Conservation (phyloP, 2,329 filamentous ascomycete species). For the Paramyrothecium sp. region DNA sequence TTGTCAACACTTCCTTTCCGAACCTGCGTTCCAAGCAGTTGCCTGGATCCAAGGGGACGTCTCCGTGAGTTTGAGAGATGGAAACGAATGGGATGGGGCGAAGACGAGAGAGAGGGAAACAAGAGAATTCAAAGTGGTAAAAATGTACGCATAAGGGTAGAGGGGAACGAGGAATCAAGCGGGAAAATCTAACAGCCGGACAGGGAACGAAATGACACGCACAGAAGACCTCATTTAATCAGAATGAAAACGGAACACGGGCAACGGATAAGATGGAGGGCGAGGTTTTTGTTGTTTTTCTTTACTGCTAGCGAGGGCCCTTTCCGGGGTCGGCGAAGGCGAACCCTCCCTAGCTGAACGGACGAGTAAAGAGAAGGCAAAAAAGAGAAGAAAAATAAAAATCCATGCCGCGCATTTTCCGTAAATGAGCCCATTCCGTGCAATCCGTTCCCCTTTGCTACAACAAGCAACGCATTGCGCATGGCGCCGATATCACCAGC, state of each 20-base stretch:
- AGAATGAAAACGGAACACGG: background rate
- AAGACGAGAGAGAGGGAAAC: no score
- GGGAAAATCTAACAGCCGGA: background rate
- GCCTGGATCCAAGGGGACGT: no score
- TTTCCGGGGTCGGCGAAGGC: background rate
- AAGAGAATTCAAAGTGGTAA: no score
- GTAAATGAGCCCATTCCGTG: background rate
- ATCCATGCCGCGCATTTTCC: background rate
- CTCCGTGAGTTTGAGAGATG: no score
- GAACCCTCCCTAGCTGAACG: background rate
- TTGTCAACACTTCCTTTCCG: background rate
- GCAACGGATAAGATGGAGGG: background rate
- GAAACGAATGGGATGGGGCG: no score
- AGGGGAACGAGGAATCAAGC: background rate
- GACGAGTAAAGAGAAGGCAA: background rate
- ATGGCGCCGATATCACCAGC: constrained; percentile 30
- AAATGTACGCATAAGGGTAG: background rate
- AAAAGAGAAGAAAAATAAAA: background rate
- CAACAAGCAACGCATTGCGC: constrained; percentile 32
- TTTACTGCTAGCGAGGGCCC: background rate
- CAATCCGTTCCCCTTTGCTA: constrained; percentile 31
- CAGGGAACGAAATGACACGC: background rate
- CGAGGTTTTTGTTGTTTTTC: background rate
- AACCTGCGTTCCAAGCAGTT: background rate
- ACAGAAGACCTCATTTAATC: background rate